A percentile compares a stretch with the other conserved stretches of the same genome.
These are phyloP conservation scores for Friedmanniomyces simplex DNA, from an alignment of 495 filamentous ascomycete genomes.

Conservation along the genomic window DNA sequence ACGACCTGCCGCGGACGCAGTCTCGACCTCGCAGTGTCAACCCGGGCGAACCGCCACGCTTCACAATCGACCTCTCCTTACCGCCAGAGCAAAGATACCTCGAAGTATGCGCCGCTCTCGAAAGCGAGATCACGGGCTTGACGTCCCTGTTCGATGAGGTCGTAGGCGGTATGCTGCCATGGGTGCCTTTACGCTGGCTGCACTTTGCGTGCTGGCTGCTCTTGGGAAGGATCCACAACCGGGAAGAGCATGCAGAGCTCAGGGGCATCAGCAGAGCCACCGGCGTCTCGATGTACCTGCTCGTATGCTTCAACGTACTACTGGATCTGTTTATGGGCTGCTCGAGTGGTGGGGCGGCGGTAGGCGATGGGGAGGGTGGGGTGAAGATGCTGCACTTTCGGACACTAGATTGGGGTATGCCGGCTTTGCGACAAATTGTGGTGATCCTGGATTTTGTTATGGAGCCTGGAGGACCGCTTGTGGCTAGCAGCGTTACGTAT, in stretches of 20 bases:
- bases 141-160: slow-evolving; percentile 41
- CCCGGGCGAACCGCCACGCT: slow-evolving; percentile 5
- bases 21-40: not conserved
- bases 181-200: slow-evolving; percentile 18
- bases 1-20: not conserved
- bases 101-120: slow-evolving; percentile 37
- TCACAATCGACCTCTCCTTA: slow-evolving; percentile 46
- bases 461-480: slow-evolving; percentile 28
- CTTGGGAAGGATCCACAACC: slow-evolving; percentile 40
- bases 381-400: slow-evolving; percentile 51
- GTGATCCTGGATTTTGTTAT: slow-evolving; percentile 49
- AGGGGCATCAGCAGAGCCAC: slow-evolving; percentile 44
- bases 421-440: slow-evolving; percentile 43
- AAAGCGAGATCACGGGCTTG: slow-evolving; percentile 33
- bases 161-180: slow-evolving; percentile 13
- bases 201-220: slow-evolving; percentile 35
- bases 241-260: slow-evolving; percentile 53
- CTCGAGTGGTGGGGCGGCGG: slow-evolving; percentile 45
- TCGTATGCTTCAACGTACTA: slow-evolving; percentile 52
- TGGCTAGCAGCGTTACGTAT: slow-evolving; percentile 52
- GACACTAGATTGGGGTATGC: slow-evolving; percentile 61
- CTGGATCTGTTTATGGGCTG: slow-evolving; percentile 58
- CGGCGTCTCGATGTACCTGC: slow-evolving; percentile 46
- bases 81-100: slow-evolving; percentile 47
- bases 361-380: slow-evolving; percentile 21